Evolutionary conservation across 1,284 basidiomycete genomes (phyloP), one percentile per base, ranked within the genome.

Genomic region (Malassezia sympodialis): DNA sequence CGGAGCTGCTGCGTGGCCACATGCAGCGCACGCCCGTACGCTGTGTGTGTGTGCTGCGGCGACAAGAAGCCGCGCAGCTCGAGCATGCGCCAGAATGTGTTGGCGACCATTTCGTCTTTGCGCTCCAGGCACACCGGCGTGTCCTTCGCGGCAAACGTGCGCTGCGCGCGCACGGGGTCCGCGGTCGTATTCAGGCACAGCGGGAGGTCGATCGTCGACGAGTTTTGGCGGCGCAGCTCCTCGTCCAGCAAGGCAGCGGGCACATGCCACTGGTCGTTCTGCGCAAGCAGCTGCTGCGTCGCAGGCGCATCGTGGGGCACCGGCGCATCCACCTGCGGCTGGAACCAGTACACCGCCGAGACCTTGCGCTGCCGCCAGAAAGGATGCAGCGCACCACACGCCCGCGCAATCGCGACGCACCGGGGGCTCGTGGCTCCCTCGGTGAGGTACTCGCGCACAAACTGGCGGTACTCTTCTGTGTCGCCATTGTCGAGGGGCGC

Each of bases 51-150:
- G 77, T 98, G 93, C 14, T 85, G 77, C 12, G 78, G 82, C 73
- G 86, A 88, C 68, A 96, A 80, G 79, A 96, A 94, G 86, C 90
- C 90, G 76, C 93, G 81, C 52, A 98, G 78, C 76, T 96, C 93
- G 54, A 99, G 81, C 82, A 98, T 94, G 43, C 93, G 83, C 91
- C 91, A 96, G 60, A 98, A 87, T 28, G 91, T 88, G 75, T 99
- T 99, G 8, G 91, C 93, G 1, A 99, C 93, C 0, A 94, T 81
- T 76, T 99, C 94, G 71, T 99, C 93, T 78, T 98, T 98, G 78
- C 94, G 96, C 61, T 96, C 93, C 31, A 99, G 80, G 19, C 47
- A 40, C 21, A 58, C 62, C 27, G 56, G 44, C 8, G 64, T 58
- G 28, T 67, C 61, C 8, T 63, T 56, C 1, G 65, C 52, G 15